Evolutionary conservation across 2,329 filamentous ascomycete species (phyloP), one percentile per base, ranked within the genome.

Genomic region (Aspergillus amoenus): DNA sequence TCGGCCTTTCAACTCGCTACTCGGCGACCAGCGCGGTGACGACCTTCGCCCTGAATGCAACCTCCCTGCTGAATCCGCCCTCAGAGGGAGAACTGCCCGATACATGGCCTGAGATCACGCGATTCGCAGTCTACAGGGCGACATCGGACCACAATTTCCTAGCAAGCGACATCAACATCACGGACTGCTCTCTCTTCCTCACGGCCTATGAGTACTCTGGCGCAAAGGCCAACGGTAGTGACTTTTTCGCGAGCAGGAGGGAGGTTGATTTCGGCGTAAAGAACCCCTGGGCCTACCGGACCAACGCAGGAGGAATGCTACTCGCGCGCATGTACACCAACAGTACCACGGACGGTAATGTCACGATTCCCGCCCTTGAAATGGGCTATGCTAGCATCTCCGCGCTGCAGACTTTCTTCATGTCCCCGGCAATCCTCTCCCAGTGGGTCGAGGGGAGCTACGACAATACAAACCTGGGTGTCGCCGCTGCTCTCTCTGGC

Each of bases 181-280:
- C 60, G 5, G 60, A 62, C 2, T 62, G 60, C 32, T 58, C 60
- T 37, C 55, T 62, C 42, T 58, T 12, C 11, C 18, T 62, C 52
- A 52, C 58, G 18, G 60, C 52, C 12, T 58, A 60, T 18, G 49
- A 60, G 37, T 62, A 60, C 37, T 42, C 27, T 11, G 49, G 17
- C 27, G 57, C 48, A 46, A 40, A 24, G 58, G 57, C 34, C 4
- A 58, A 60, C 45, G 60, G 60, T 24, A 58, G 49, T 46, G 42
- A 55, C 39, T 55, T 62, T 32, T 55, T 58, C 40, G 41, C 18
- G 0, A 54, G 12, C 17, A 51, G 11, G 40, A 37, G 48, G 12
- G 58, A 62, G 43, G 50, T 62, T 24, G 50, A 58, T 46, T 60
- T 60, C 40, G 58, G 55, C 18, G 13, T 51, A 13, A 40, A 58